Evolutionary conservation across 148 eudicot genomes (phyloP), one percentile per base, ranked within the genome.

Genomic region (Gaultheria prostrata): DNA sequence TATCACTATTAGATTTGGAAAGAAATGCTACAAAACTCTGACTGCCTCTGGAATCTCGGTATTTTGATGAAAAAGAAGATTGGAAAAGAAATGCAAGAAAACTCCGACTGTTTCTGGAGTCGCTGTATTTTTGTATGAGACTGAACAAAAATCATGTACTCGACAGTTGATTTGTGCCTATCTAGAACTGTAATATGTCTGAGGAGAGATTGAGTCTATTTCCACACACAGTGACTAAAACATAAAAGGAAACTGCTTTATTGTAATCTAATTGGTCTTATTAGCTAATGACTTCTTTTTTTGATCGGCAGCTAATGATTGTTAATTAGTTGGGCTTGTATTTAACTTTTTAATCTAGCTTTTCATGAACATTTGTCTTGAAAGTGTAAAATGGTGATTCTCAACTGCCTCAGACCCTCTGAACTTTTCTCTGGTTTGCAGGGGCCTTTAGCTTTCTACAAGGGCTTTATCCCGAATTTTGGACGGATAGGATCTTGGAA

Each of bases 401-500:
- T 45, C 70, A 81, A 30, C 46, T 43, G 24, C 13, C 8, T 69
- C 14, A n/a, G 2, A 26, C 26, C 12, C 50, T 33, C 46, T 7
- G n/a, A 18, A 65, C n/a, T 61, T 76, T 49, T 50, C 75, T 78
- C n/a, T 81, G 24, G 82, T n/a, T 80, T 90, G 89, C 98, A 97
- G 99, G 99, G 99, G 83, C 97, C 98, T 83, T 78, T 94, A 46
- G 98, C 99, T 78, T 97, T 97, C 89, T 97, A 97, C 82, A 97
- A 93, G 86, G 99, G 99, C 63, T 94, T 97, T 77, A 88, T 97
- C 78, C 99, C 99, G 67, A 97, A 97, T 81, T 94, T 97, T 84
- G 95, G 94, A 84, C 92, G 99, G 53, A 89, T 97, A 50, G 99
- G 99, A 75, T 94, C 98, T 35, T 97, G 99, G 98, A 97, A 97